These are phyloP conservation scores for Lavandula angustifolia DNA, from an alignment of 257 asterid species.

Conservation along the genomic window DNA sequence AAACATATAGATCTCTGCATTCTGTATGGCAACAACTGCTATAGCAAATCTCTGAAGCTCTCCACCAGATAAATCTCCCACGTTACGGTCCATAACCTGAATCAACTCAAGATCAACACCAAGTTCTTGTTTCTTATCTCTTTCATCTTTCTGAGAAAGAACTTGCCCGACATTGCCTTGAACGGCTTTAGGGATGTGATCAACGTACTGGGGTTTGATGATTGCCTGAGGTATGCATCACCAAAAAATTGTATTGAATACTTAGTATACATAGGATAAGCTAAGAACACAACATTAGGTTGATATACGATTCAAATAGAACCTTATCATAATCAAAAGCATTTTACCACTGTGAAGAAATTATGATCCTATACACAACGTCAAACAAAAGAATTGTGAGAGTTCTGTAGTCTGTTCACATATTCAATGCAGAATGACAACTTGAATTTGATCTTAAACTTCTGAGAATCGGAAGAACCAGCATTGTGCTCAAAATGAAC, in stretches of 20 bases:
- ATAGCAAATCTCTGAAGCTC: constrained; percentile 99
- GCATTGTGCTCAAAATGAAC: too few relatives aligned
- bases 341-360: neutral
- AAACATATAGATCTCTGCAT: constrained; percentile 97
- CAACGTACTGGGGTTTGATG: constrained; percentile 94
- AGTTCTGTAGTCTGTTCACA: neutral
- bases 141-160: constrained; percentile 88
- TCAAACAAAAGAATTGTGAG: neutral
- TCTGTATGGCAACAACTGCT: constrained; percentile 92
- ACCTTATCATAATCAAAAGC: neutral
- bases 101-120: constrained; percentile 83
- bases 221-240: constrained; percentile 58
- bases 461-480: too few relatives aligned
- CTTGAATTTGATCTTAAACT: constrained; percentile 5
- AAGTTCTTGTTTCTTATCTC: constrained; percentile 70
- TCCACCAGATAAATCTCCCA: constrained; percentile 97
- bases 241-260: too few relatives aligned
- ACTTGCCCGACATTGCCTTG: constrained; percentile 97
- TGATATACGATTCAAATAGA: neutral
- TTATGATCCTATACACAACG: constrained; percentile 3
- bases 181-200: constrained; percentile 93
- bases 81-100: constrained; percentile 94
- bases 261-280: neutral
- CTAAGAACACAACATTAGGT: neutral
- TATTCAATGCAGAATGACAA: neutral